Percentiles rank a stretch among this genome's conserved stretches.
Conservation (phyloP, 768 basidiomycete genomes). For the Auricularia auricula-judae region DNA sequence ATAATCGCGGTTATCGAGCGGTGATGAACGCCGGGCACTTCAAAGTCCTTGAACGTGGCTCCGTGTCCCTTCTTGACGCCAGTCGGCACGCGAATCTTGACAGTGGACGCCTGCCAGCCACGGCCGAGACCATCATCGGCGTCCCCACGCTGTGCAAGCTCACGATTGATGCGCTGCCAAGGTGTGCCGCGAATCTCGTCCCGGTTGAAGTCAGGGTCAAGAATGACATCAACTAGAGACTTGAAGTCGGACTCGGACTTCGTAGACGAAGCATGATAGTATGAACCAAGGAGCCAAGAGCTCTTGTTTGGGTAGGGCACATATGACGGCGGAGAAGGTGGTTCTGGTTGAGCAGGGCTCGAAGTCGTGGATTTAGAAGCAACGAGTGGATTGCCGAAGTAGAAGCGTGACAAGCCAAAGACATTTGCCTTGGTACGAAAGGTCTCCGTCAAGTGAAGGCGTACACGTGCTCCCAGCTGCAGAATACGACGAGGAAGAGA, state of each 20-base stretch:
- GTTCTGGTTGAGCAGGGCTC: neutral
- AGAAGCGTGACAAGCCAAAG: neutral
- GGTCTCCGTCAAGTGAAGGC: neutral
- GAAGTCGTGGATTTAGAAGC: neutral
- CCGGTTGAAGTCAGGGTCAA: conserved; percentile 8
- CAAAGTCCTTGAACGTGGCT: neutral
- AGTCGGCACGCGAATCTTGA: conserved; percentile 15
- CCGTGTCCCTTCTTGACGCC: conserved; percentile 8
- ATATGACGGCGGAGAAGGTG: neutral
- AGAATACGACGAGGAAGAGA: neutral
- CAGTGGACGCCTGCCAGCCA: conserved; percentile 15
- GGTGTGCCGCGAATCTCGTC: conserved; percentile 13
- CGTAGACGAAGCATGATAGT: neutral
- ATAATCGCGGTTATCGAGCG: conserved; percentile 12
- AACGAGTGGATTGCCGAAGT: neutral
- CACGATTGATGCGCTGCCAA: conserved; percentile 15
- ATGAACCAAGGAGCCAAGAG: neutral
- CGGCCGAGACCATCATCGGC: conserved; percentile 10
- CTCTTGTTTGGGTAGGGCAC: neutral
- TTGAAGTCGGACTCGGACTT: neutral
- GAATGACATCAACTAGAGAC: conserved; percentile 6
- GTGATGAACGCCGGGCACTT: conserved; percentile 13
- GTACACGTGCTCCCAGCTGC: neutral
- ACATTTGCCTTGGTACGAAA: neutral
- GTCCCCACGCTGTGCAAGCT: conserved; percentile 10